A percentile compares a stretch with the other conserved stretches of the same genome.
These are phyloP conservation scores for Besnoitia besnoiti DNA, from an alignment of 169 alveolate genomes.

Conservation along the genomic window DNA sequence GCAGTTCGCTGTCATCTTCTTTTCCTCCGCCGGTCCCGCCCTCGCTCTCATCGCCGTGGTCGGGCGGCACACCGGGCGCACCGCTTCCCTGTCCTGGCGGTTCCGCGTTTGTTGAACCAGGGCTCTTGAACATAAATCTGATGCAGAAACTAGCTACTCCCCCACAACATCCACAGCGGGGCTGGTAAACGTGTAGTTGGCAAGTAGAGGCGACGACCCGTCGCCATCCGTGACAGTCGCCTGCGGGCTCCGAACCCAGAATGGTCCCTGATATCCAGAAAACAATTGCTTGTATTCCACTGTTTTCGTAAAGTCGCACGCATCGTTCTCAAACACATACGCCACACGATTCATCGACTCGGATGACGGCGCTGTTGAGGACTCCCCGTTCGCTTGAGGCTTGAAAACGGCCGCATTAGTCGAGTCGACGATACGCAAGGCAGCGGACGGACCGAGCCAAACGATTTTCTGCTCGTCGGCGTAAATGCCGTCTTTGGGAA, in stretches of 20 bases:
- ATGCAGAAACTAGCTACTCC: constrained; percentile 1
- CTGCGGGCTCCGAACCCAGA: background rate
- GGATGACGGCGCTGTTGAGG: background rate
- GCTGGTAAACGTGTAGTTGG: background rate
- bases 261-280: background rate
- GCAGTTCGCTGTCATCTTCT: too few relatives aligned
- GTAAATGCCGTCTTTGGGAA: background rate
- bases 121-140: background rate
- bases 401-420: background rate
- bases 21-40: too few relatives aligned
- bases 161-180: background rate
- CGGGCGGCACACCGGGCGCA: too few relatives aligned
- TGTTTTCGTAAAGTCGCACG: background rate
- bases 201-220: background rate
- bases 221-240: background rate
- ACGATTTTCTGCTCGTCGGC: background rate
- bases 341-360: background rate
- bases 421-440: background rate
- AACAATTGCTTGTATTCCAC: background rate
- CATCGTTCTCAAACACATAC: background rate
- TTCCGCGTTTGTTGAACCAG: too few relatives aligned
- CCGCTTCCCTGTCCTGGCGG: too few relatives aligned
- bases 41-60: too few relatives aligned
- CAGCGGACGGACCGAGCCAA: background rate
- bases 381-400: background rate